Evolutionary conservation across 352 stramenopile genomes (phyloP).

Genomic region (Aphanomyces astaci): DNA sequence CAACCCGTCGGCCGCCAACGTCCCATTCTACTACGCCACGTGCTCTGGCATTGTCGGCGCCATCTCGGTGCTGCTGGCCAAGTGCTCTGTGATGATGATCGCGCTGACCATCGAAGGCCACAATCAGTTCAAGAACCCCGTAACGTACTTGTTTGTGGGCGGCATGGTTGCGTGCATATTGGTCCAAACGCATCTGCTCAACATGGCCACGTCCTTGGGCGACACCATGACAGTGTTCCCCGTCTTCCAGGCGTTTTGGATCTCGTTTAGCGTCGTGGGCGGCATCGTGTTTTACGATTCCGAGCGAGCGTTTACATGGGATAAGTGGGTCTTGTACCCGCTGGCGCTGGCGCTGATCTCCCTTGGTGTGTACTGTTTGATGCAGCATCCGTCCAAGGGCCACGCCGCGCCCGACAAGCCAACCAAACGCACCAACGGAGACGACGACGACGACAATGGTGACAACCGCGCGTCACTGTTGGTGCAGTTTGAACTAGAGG

Average conservation of each 20-base stretch:
- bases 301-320: slow-evolving; percentile 42
- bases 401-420: background rate
- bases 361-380: slow-evolving; percentile 54
- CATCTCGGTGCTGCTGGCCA: slow-evolving; percentile 76
- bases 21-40: slow-evolving; percentile 81
- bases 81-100: slow-evolving; percentile 83
- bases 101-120: slow-evolving; percentile 69
- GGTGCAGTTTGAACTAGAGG: slow-evolving; percentile 17
- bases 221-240: slow-evolving; percentile 87
- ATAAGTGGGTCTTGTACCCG: slow-evolving; percentile 64
- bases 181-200: slow-evolving; percentile 82
- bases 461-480: background rate
- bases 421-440: too few species aligned
- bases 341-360: slow-evolving; percentile 61
- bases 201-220: slow-evolving; percentile 70
- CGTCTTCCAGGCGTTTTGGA: slow-evolving; percentile 84
- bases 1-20: slow-evolving; percentile 34
- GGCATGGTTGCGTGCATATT: slow-evolving; percentile 83
- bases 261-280: slow-evolving; percentile 80
- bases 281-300: slow-evolving; percentile 80
- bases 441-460: background rate
- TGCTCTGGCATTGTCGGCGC: slow-evolving; percentile 79
- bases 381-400: slow-evolving; percentile 41
- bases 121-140: slow-evolving; percentile 78
- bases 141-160: slow-evolving; percentile 81